Percentiles rank a stretch among this genome's conserved stretches.
phyloP scores from a whole-genome alignment of 805 yeast genomes.

The Yarrowia keelungensis region DNA sequence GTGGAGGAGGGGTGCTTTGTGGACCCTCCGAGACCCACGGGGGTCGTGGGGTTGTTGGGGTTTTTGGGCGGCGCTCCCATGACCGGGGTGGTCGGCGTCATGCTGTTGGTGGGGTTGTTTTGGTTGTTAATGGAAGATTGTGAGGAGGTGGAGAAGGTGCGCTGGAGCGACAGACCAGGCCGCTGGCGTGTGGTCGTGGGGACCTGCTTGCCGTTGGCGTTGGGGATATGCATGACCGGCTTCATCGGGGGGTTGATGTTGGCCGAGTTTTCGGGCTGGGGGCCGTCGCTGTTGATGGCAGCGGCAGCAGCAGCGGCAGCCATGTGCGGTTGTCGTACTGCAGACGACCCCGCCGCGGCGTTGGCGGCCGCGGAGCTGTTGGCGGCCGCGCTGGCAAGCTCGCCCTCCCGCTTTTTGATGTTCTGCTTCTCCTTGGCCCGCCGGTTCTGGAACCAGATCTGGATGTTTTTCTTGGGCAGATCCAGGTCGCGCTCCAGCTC shows the following conservation, averaged over 20 bases:
- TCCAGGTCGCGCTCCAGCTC: constrained; percentile 72
- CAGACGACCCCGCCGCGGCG: constrained; percentile 13
- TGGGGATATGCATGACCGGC: constrained; percentile 35
- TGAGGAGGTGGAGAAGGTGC: constrained; percentile 14
- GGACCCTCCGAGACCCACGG: constrained; percentile 12
- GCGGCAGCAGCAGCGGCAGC: constrained; percentile 33
- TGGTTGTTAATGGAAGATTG: constrained; percentile 1
- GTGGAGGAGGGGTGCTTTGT: constrained; percentile 38
- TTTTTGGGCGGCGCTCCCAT: constrained; percentile 8
- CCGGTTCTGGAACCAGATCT: constrained; percentile 94
- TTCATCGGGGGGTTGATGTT: neutral
- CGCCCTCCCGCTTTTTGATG: constrained; percentile 57
- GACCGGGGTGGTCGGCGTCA: constrained; percentile 11
- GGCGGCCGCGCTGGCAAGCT: constrained; percentile 15
- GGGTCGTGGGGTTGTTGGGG: neutral
- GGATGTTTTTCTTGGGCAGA: constrained; percentile 82
- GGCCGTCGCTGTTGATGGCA: constrained; percentile 24
- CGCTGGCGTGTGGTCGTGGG: constrained; percentile 35
- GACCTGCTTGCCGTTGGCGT: constrained; percentile 38
- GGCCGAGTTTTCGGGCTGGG: neutral
- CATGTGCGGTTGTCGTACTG: constrained; percentile 38
- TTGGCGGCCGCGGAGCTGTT: neutral
- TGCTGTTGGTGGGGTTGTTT: neutral
- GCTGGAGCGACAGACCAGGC: constrained; percentile 17
- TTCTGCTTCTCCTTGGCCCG: constrained; percentile 58